Conservation (phyloP, 352 stramenopile species). For the Phytophthora niederhauseri region DNA sequence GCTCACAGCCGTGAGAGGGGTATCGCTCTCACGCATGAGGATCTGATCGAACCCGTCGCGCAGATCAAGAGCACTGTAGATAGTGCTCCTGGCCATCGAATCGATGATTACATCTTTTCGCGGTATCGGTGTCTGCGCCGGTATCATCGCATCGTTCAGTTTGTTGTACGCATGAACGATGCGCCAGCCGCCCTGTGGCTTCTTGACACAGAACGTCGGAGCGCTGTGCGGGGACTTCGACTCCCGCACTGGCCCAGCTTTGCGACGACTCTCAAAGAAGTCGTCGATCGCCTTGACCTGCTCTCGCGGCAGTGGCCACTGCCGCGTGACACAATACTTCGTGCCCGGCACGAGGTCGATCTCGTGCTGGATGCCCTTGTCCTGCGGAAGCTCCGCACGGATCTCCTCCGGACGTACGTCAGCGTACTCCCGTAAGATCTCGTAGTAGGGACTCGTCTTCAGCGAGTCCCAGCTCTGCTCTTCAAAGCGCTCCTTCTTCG, state of each 20-base stretch:
- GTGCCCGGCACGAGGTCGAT: background rate
- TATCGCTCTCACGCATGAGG: background rate
- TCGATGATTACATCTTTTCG: too few relatives aligned
- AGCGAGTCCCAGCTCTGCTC: too few relatives aligned
- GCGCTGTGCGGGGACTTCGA: conserved; percentile 7
- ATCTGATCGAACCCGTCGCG: background rate
- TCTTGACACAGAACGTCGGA: conserved; percentile 10
- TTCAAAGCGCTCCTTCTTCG: too few relatives aligned
- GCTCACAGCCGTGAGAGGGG: background rate
- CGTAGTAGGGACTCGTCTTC: too few relatives aligned
- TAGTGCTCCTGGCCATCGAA: too few relatives aligned
- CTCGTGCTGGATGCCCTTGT: background rate
- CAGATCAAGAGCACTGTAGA: background rate
- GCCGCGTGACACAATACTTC: background rate
- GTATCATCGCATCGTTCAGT: too few relatives aligned
- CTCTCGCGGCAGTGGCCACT: background rate
- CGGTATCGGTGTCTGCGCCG: too few relatives aligned
- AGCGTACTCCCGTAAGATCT: background rate
- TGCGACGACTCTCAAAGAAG: background rate
- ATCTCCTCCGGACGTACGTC: conserved; percentile 1
- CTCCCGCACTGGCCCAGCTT: background rate
- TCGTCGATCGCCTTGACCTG: background rate
- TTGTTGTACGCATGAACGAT: conserved; percentile 5
- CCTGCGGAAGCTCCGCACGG: background rate
- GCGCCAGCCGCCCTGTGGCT: conserved; percentile 4